These are phyloP conservation scores for Parietichytrium sp. DNA, from an alignment of 108 stramenopile species.

Conservation along the genomic window DNA sequence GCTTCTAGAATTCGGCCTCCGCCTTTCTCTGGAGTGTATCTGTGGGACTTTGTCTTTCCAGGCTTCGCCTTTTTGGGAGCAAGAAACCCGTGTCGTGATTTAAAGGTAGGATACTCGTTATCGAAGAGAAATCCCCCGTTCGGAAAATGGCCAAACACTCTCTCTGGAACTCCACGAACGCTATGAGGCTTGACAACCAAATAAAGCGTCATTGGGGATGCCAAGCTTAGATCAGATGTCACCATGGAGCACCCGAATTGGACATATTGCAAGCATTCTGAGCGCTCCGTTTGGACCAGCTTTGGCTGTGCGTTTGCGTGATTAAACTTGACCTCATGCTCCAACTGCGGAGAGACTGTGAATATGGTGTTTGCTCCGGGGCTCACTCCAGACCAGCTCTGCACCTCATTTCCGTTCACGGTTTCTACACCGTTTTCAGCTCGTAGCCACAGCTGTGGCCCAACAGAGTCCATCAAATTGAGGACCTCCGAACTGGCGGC, in stretches of 20 bases:
- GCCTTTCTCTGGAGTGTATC: neutral
- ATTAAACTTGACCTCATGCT: too few species aligned
- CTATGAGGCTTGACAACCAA: neutral
- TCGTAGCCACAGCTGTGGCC: constrained; percentile 23
- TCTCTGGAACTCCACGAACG: neutral
- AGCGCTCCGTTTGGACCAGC: too few species aligned
- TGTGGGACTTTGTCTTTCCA: neutral
- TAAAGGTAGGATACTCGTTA: neutral
- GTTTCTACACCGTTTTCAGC: neutral
- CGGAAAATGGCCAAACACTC: constrained; percentile 16
- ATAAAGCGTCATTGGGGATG: constrained; percentile 7
- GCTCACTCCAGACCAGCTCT: constrained; percentile 3
- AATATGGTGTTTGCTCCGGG: too few species aligned
- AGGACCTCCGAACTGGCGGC: too few species aligned
- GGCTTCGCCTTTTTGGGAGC: neutral
- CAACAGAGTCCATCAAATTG: too few species aligned
- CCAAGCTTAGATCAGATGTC: neutral
- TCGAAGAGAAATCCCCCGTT: constrained; percentile 31
- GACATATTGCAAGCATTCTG: neutral
- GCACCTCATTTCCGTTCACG: neutral
- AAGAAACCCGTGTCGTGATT: neutral
- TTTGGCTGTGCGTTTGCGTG: too few species aligned
- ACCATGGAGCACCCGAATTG: neutral
- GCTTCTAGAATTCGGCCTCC: neutral
- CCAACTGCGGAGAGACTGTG: too few species aligned